A percentile compares a stretch with the other conserved stretches of the same genome.
Evolutionary conservation across 768 basidiomycete genomes (phyloP).

Genomic region (Podaxis sp.): DNA sequence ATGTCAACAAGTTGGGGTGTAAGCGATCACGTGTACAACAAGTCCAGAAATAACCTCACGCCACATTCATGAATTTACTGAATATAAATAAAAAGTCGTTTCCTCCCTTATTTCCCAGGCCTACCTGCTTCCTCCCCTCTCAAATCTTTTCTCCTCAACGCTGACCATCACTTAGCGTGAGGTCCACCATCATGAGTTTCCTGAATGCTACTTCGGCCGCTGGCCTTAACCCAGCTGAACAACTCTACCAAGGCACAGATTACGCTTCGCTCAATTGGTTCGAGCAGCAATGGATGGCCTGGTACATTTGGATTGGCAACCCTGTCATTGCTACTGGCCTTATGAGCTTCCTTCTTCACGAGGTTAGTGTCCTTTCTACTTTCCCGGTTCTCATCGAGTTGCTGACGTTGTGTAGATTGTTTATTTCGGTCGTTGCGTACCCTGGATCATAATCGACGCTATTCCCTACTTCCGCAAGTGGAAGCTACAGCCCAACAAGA

Average conservation of each 20-base stretch:
- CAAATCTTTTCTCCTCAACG: neutral
- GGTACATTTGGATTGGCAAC: constrained; percentile 87
- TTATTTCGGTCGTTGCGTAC: constrained; percentile 94
- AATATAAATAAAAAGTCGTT: constrained; percentile 9
- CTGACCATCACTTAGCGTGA: neutral
- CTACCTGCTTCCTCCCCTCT: neutral
- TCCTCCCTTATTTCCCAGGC: neutral
- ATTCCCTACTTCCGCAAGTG: constrained; percentile 92
- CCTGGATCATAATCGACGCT: constrained; percentile 94
- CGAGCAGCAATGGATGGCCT: constrained; percentile 81
- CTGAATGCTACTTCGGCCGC: constrained; percentile 36
- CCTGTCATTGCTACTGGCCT: constrained; percentile 92
- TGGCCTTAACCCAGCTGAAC: constrained; percentile 29
- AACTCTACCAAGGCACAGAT: constrained; percentile 59
- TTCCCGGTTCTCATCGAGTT: neutral
- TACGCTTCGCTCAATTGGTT: constrained; percentile 62
- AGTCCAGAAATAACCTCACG: constrained; percentile 11
- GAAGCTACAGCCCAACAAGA: constrained; percentile 89
- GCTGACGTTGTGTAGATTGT: constrained; percentile 58
- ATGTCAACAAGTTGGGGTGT: neutral
- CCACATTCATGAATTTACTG: constrained; percentile 7
- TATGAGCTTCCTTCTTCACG: constrained; percentile 90
- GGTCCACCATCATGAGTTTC: constrained; percentile 37
- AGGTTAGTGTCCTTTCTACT: constrained; percentile 53
- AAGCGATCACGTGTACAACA: neutral